A percentile compares a stretch with the other conserved stretches of the same genome.
Conservation (phyloP, 2,329 filamentous ascomycete genomes). For the Ascochyta pisi region DNA sequence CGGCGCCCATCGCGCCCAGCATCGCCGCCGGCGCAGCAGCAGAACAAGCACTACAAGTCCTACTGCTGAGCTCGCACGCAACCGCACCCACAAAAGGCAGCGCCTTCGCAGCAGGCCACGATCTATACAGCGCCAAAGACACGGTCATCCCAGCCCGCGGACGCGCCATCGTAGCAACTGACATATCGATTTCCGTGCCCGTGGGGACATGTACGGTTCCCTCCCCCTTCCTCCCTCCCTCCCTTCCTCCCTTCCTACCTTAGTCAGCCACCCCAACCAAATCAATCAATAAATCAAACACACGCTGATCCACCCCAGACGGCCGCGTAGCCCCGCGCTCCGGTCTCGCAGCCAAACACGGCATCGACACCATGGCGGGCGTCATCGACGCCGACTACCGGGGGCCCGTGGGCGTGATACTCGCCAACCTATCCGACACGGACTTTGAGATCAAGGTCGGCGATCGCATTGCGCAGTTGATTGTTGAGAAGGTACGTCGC, state of each 20-base stretch:
- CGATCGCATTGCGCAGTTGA: constrained; percentile 90
- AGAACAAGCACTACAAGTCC: constrained; percentile 74
- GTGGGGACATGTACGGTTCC: constrained; percentile 78
- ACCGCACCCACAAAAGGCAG: constrained; percentile 86
- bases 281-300: neutral
- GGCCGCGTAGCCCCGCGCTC: constrained; percentile 89
- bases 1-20: constrained; percentile 32
- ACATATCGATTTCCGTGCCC: constrained; percentile 89
- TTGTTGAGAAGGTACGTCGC: constrained; percentile 74
- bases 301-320: constrained; percentile 61
- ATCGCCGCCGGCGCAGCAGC: constrained; percentile 35
- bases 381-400: constrained; percentile 98
- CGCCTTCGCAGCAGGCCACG: constrained; percentile 90
- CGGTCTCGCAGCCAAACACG: constrained; percentile 91
- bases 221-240: too few relatives aligned
- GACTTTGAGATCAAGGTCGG: constrained; percentile 85
- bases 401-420: constrained; percentile 88
- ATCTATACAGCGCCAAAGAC: constrained; percentile 80
- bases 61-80: constrained; percentile 84
- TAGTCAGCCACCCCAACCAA: too few relatives aligned
- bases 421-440: constrained; percentile 87
- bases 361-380: constrained; percentile 93
- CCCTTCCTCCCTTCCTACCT: too few relatives aligned
- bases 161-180: constrained; percentile 87
- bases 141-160: constrained; percentile 80